Evolutionary conservation across 2,329 filamentous ascomycete species (phyloP).

Genomic region (Cercospora sp.): DNA sequence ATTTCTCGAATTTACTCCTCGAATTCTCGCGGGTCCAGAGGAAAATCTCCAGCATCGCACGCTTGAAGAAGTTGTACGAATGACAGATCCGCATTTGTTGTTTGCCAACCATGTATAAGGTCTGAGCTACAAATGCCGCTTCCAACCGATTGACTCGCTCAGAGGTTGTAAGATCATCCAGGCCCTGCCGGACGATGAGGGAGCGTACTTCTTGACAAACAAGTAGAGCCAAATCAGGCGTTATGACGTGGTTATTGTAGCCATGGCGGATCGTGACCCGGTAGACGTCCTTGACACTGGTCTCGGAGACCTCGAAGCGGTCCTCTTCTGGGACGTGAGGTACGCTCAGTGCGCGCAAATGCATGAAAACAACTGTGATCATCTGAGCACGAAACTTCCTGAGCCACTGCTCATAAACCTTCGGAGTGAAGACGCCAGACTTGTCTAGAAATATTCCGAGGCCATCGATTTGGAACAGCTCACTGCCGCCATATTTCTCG

Average conservation of each 20-base stretch:
- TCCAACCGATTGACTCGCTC: slow-evolving; percentile 19
- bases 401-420: slow-evolving; percentile 31
- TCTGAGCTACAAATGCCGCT: slow-evolving; percentile 25
- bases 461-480: slow-evolving; percentile 49
- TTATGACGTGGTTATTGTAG: slow-evolving; percentile 30
- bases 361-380: slow-evolving; percentile 30
- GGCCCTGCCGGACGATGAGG: not conserved
- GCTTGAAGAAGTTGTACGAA: slow-evolving; percentile 38
- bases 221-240: slow-evolving; percentile 27
- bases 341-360: slow-evolving; percentile 27
- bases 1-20: slow-evolving; percentile 63
- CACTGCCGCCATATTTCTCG: slow-evolving; percentile 34
- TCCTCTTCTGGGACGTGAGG: slow-evolving; percentile 28
- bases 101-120: slow-evolving; percentile 33
- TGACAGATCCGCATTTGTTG: slow-evolving; percentile 28
- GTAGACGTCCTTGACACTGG: slow-evolving; percentile 27
- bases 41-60: slow-evolving; percentile 54
- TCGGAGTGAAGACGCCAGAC: slow-evolving; percentile 52
- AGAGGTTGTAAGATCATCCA: not conserved
- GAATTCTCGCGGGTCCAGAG: slow-evolving; percentile 66
- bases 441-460: slow-evolving; percentile 79
- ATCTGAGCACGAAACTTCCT: slow-evolving; percentile 30
- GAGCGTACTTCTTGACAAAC: slow-evolving; percentile 30
- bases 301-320: slow-evolving; percentile 25
- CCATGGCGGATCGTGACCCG: slow-evolving; percentile 31